Evolutionary conservation across 805 yeast species (phyloP).

Genomic region (Priceomyces melissophilus): DNA sequence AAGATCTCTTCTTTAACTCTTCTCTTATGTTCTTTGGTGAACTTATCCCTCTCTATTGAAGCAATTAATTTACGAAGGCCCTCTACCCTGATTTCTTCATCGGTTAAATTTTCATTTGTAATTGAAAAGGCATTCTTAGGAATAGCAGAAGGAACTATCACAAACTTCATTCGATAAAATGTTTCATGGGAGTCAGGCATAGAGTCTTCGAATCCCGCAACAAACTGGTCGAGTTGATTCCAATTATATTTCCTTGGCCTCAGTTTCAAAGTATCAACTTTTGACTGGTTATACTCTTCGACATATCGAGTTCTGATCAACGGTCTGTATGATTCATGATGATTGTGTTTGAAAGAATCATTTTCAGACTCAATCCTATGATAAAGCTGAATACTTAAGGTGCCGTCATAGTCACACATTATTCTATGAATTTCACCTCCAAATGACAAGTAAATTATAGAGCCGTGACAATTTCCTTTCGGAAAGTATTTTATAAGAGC

Average conservation of each 20-base stretch:
- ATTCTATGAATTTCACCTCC: conserved; percentile 86
- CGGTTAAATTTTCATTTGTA: conserved; percentile 58
- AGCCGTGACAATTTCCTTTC: conserved; percentile 40
- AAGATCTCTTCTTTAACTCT: conserved; percentile 48
- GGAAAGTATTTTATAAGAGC: conserved; percentile 59
- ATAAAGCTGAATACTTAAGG: conserved; percentile 77
- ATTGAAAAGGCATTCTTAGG: conserved; percentile 52
- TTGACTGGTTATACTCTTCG: conserved; percentile 55
- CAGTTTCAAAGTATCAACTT: conserved; percentile 52
- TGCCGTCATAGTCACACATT: conserved; percentile 65
- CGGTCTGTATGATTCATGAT: conserved; percentile 20
- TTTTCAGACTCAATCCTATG: conserved; percentile 13
- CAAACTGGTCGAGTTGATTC: conserved; percentile 85
- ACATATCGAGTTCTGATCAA: conserved; percentile 78
- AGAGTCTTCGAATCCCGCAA: conserved; percentile 89
- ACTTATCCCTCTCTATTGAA: conserved; percentile 56
- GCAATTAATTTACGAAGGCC: conserved; percentile 72
- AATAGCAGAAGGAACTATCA: conserved; percentile 73
- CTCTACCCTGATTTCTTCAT: conserved; percentile 90
- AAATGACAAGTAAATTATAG: conserved; percentile 69
- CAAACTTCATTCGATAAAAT: conserved; percentile 74
- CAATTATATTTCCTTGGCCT: conserved; percentile 66
- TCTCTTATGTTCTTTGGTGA: conserved; percentile 18
- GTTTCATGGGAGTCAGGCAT: conserved; percentile 51
- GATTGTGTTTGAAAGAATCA: conserved; percentile 9